Base-by-base conservation (phyloP, 208 protist species). In the Wallacemonas sp. region DNA sequence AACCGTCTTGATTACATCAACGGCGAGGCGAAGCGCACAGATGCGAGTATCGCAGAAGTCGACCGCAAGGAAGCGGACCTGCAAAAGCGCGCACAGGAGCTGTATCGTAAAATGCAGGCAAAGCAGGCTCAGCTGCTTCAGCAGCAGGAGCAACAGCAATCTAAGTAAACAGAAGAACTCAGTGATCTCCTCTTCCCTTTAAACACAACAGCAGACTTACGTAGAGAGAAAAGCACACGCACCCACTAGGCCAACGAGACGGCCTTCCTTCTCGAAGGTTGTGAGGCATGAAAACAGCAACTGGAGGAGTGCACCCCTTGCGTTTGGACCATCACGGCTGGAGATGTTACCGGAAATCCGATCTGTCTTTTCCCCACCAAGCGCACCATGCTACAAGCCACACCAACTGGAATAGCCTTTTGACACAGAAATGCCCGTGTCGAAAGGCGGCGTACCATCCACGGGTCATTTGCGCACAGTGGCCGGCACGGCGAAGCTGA, bases 1-100 rank as follows among this genome's bases (percentile, higher is more conserved):
- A 96, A 94, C 53, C 89, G 95, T 46, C 83, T 98, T 29, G 91
- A 98, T 33, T 97, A 96, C 69, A 97, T 98, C 71, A 93, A 88
- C 63, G 80, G 80, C 17, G 90, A 97, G 64, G 67, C 96, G 29
- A 96, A 93, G 73, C 74, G 82, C 41, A 87, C 84, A 1, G 91
- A 97, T 66, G 69, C 60, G 36, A 80, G 73, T 48, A 91, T 97
- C 38, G 69, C 84, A 8, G 89, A 96, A 9, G 37, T 95, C 41
- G 81, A 89, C 34, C 76, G 85, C 27, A 96, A 91, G 59, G 87
- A 96, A 59, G 68, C 54, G 15, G 83, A 92, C 3, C 42, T 81
- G 33, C 85, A 93, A 52, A 79, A 89, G 67, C 84, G 76, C 38
- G 83, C 86, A 3, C 83, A 87, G 52, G 85, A 93, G 0, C 69